Percentiles rank a stretch among this genome's conserved stretches.
These are phyloP conservation scores for Xylaria cubensis DNA, from an alignment of 495 filamentous ascomycete genomes.

Conservation along the genomic window DNA sequence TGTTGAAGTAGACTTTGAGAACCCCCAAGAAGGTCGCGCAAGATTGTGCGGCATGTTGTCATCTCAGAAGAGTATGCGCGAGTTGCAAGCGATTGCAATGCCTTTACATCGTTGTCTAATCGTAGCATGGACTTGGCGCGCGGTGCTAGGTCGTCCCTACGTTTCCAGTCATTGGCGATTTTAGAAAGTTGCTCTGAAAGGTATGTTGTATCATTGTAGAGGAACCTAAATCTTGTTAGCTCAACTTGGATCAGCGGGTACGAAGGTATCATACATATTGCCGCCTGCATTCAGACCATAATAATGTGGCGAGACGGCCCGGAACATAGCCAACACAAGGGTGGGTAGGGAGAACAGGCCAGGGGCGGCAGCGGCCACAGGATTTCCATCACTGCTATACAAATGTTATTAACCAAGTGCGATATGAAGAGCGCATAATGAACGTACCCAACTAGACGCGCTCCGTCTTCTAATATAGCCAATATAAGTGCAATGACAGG, in stretches of 20 bases:
- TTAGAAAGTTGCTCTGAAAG: slow-evolving; percentile 75
- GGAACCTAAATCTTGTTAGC: slow-evolving; percentile 58
- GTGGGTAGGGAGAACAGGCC: slow-evolving; percentile 83
- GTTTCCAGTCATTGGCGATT: slow-evolving; percentile 59
- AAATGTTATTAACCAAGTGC: slow-evolving; percentile 6
- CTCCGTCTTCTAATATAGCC: slow-evolving; percentile 73
- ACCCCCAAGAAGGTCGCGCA: slow-evolving; percentile 83
- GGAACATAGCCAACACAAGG: slow-evolving; percentile 86
- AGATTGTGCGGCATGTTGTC: slow-evolving; percentile 79
- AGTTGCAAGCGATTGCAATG: slow-evolving; percentile 79
- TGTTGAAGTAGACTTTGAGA: slow-evolving; percentile 58
- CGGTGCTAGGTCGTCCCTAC: slow-evolving; percentile 49
- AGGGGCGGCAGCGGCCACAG: slow-evolving; percentile 71
- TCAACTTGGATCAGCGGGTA: not conserved
- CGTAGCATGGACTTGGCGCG: slow-evolving; percentile 60
- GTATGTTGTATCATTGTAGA: slow-evolving; percentile 91
- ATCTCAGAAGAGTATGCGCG: slow-evolving; percentile 88
- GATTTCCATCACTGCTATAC: slow-evolving; percentile 47
- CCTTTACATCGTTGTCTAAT: slow-evolving; percentile 72
- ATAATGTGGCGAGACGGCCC: slow-evolving; percentile 81
- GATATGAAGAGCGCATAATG: not conserved
- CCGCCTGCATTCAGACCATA: slow-evolving; percentile 72
- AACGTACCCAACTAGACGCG: slow-evolving; percentile 63
- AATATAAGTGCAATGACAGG: slow-evolving; percentile 73
- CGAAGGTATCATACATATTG: slow-evolving; percentile 65